These are phyloP conservation scores for Gossypium gossypioides DNA, from an alignment of 441 rosid genomes.

Conservation along the genomic window DNA sequence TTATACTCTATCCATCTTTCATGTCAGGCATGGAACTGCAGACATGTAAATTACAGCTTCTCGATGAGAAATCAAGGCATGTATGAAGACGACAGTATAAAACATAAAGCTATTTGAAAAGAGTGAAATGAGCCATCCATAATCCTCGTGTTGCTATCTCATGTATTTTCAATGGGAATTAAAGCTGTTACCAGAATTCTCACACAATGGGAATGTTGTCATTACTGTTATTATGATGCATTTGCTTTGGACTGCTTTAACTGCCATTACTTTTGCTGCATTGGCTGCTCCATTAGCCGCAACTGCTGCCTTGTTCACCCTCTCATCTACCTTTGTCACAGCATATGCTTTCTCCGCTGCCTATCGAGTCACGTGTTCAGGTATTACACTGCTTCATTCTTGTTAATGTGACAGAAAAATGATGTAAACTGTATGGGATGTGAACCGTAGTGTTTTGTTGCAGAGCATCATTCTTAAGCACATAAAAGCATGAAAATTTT, in stretches of 20 bases:
- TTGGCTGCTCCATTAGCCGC: conserved; percentile 83
- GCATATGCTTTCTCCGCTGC: conserved; percentile 73
- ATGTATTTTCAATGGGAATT: background rate
- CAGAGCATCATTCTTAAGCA: background rate
- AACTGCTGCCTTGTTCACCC: conserved; percentile 70
- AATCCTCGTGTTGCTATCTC: conserved; percentile 1
- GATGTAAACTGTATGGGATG: background rate
- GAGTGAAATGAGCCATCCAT: background rate
- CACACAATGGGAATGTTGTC: conserved; percentile 47
- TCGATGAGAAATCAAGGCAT: background rate
- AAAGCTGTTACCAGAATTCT: conserved; percentile 10
- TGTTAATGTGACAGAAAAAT: background rate
- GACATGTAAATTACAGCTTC: background rate
- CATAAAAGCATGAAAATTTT: background rate
- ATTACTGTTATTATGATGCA: conserved; percentile 30
- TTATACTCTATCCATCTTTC: conserved; percentile 6
- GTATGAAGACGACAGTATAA: conserved; percentile 14
- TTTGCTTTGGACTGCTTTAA: conserved; percentile 72
- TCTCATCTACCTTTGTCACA: conserved; percentile 74
- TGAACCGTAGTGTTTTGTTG: background rate
- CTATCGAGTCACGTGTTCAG: conserved; percentile 59
- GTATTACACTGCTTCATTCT: background rate
- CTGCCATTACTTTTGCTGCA: conserved; percentile 75
- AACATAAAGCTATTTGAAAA: conserved; percentile 10
- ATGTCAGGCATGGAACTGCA: background rate